A percentile compares a stretch with the other conserved stretches of the same genome.
Evolutionary conservation across 352 stramenopile genomes (phyloP).

Genomic region (Phytophthora citricola): DNA sequence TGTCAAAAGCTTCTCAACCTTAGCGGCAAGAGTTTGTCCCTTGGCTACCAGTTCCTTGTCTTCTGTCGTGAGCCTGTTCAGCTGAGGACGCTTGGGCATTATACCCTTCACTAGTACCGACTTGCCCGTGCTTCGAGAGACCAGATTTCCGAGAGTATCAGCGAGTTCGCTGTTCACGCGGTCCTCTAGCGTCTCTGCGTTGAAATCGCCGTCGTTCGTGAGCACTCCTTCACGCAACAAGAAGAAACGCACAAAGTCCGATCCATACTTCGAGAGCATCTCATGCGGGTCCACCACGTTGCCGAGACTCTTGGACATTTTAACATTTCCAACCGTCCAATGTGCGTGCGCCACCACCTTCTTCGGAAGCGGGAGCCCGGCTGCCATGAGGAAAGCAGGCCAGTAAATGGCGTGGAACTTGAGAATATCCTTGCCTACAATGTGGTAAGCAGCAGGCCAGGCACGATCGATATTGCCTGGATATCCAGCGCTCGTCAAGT

Average conservation of each 20-base stretch:
- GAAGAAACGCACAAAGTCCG: conserved; percentile 95
- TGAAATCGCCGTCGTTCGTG: conserved; percentile 95
- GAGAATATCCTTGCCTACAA: conserved; percentile 99
- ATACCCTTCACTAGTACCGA: conserved; percentile 62
- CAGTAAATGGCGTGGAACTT: conserved; percentile 99
- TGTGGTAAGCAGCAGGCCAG: conserved; percentile 88
- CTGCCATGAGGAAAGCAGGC: conserved; percentile 96
- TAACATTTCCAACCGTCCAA: conserved; percentile 98
- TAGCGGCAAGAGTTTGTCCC: conserved; percentile 51
- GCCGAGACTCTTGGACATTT: conserved; percentile 99
- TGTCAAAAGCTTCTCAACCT: conserved; percentile 61
- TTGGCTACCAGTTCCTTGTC: conserved; percentile 65
- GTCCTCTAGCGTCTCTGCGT: conserved; percentile 85
- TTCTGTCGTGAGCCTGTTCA: conserved; percentile 41
- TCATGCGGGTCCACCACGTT: conserved; percentile 98
- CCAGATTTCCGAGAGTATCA: conserved; percentile 92
- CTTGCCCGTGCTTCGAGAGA: conserved; percentile 76
- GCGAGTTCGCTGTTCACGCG: conserved; percentile 97
- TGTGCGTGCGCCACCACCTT: conserved; percentile 97
- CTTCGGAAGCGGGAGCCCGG: conserved; percentile 92
- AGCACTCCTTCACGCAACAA: conserved; percentile 93
- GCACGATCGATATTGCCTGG: conserved; percentile 48
- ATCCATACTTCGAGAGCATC: conserved; percentile 92
- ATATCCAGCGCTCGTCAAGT: conserved; percentile 97
- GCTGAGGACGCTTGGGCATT: conserved; percentile 47